phyloP scores from a whole-genome alignment of 176 grass and related monocot species.

The Triticum timopheevii region DNA sequence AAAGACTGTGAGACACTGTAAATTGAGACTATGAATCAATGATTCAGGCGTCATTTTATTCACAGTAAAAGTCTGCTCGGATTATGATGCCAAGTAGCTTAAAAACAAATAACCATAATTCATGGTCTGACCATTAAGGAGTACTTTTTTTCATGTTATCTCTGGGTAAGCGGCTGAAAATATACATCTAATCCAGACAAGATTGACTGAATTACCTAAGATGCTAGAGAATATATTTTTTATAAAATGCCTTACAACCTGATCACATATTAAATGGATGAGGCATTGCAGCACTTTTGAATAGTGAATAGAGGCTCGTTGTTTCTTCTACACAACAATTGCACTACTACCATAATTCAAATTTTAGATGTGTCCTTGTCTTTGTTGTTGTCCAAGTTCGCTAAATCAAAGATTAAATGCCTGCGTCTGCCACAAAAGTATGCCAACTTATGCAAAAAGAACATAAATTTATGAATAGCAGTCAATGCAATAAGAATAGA shows the following conservation, averaged over 20 bases:
- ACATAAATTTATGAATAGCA: slow-evolving; percentile 10
- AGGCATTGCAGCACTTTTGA: neutral
- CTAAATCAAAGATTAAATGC: neutral
- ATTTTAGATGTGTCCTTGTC: neutral
- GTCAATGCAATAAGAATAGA: neutral
- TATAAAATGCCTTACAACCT: neutral
- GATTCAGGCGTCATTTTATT: neutral
- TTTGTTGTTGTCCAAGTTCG: neutral
- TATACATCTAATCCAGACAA: neutral
- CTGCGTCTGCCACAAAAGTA: neutral
- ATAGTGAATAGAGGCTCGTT: neutral
- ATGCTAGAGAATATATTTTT: neutral
- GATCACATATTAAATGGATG: neutral
- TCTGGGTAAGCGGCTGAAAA: neutral
- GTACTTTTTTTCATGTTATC: neutral
- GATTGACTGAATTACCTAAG: neutral
- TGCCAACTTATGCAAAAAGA: neutral
- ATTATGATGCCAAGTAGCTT: neutral
- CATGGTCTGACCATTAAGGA: neutral
- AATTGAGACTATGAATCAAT: neutral
- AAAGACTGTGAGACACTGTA: neutral
- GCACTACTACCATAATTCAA: neutral
- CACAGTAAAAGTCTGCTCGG: neutral
- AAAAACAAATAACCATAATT: neutral
- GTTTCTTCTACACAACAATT: neutral